A percentile compares a stretch with the other conserved stretches of the same genome.
phyloP scores from a whole-genome alignment of 345 rosid species.

The Boechera divaricarpa region DNA sequence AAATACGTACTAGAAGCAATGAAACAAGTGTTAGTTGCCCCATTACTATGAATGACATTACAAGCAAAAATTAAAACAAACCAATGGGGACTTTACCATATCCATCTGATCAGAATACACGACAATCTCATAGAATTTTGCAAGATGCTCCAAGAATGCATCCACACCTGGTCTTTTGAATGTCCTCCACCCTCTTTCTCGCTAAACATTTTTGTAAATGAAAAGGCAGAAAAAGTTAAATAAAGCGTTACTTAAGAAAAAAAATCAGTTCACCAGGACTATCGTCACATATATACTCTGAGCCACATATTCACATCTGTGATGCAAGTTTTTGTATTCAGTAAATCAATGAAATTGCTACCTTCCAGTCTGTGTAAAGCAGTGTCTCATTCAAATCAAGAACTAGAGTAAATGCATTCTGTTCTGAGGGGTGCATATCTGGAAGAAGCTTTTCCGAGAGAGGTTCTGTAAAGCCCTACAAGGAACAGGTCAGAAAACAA shows the following conservation, averaged over 20 bases:
- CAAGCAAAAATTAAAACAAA: background rate
- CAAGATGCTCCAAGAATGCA: slow-evolving; percentile 92
- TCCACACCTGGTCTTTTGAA: slow-evolving; percentile 98
- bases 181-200: slow-evolving; percentile 99
- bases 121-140: slow-evolving; percentile 79
- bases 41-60: background rate
- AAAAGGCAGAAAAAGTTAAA: slow-evolving; percentile 11
- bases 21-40: slow-evolving; percentile 20
- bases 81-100: slow-evolving; percentile 58
- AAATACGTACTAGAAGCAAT: slow-evolving; percentile 64
- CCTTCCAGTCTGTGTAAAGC: slow-evolving; percentile 96
- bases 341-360: slow-evolving; percentile 39
- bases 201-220: slow-evolving; percentile 50
- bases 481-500: background rate
- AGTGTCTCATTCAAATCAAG: slow-evolving; percentile 94
- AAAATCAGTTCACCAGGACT: background rate
- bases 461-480: slow-evolving; percentile 90
- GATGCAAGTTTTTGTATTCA: background rate
- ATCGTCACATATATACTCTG: background rate
- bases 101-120: slow-evolving; percentile 83
- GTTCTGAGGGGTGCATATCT: slow-evolving; percentile 87
- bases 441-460: slow-evolving; percentile 98
- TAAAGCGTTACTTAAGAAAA: background rate
- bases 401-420: slow-evolving; percentile 89
- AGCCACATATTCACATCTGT: background rate